These are phyloP conservation scores for Pleurozium schreberi DNA, from an alignment of 225 moss, liverwort and hornwort genomes.

Conservation along the genomic window DNA sequence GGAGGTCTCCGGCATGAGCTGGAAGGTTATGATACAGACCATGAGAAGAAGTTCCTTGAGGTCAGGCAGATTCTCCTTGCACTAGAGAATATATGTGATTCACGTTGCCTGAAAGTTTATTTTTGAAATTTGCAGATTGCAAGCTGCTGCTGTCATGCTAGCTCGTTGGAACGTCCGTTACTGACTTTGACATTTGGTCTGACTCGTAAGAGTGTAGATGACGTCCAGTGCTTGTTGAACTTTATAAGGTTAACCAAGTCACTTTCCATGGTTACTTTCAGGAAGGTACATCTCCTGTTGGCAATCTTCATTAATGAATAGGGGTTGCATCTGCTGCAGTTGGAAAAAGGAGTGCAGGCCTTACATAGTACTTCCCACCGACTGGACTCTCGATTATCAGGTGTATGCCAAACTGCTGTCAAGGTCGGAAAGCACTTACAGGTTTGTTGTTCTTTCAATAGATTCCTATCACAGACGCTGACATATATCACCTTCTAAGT, in stretches of 20 bases:
- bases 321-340: conserved; percentile 41
- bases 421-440: conserved; percentile 83
- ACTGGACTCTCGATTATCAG: conserved; percentile 81
- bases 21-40: conserved; percentile 54
- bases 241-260: background rate
- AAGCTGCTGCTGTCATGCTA: background rate
- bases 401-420: conserved; percentile 79
- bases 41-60: conserved; percentile 62
- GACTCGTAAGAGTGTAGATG: background rate
- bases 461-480: background rate
- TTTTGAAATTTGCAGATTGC: background rate
- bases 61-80: conserved; percentile 17
- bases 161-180: background rate
- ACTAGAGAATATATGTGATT: background rate
- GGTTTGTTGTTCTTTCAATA: conserved; percentile 18
- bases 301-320: background rate
- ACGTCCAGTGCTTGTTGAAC: background rate
- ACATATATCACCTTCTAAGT: background rate
- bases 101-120: background rate
- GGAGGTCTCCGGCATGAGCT: conserved; percentile 74
- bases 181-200: background rate
- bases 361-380: conserved; percentile 74
- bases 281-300: background rate
- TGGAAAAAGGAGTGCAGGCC: conserved; percentile 62
- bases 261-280: background rate